A percentile compares a stretch with the other conserved stretches of the same genome.
Evolutionary conservation across 768 basidiomycete species (phyloP).

Genomic region (Cyclocybe aegerita): DNA sequence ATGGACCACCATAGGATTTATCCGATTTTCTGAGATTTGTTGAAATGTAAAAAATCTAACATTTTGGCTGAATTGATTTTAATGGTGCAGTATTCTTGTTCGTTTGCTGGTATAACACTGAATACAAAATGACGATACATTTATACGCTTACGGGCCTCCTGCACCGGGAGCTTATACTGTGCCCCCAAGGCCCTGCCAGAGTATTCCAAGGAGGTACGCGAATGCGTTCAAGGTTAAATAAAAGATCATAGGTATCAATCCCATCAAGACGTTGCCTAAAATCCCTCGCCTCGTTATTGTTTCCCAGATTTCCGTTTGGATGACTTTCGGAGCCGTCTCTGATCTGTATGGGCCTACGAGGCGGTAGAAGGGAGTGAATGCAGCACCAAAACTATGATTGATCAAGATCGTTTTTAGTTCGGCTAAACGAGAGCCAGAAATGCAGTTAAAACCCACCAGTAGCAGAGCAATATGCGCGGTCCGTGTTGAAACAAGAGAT

Average conservation of each 20-base stretch:
- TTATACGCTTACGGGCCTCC: background rate
- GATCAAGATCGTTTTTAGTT: background rate
- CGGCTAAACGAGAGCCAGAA: background rate
- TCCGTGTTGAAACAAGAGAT: slow-evolving; percentile 50
- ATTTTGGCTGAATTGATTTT: no score
- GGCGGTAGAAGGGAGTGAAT: slow-evolving; percentile 58
- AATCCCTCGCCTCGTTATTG: slow-evolving; percentile 51
- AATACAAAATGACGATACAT: background rate
- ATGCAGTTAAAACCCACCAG: slow-evolving; percentile 35
- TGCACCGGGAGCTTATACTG: background rate
- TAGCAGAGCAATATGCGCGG: slow-evolving; percentile 51
- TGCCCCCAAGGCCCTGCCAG: slow-evolving; percentile 7
- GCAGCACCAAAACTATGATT: slow-evolving; percentile 53
- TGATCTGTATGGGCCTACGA: slow-evolving; percentile 51
- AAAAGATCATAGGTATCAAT: slow-evolving; percentile 49
- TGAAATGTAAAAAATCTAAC: no score
- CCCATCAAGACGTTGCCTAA: slow-evolving; percentile 61
- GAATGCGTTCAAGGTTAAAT: slow-evolving; percentile 21
- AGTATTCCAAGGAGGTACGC: slow-evolving; percentile 3
- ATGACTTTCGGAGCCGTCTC: slow-evolving; percentile 39
- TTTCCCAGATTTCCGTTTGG: slow-evolving; percentile 60
- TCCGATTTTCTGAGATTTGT: no score
- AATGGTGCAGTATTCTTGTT: no score
- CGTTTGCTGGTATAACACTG: no score
- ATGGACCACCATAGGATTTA: no score